Evolutionary conservation across 768 basidiomycete species (phyloP), one percentile per base, ranked within the genome.

Genomic region (Suillus decipiens): DNA sequence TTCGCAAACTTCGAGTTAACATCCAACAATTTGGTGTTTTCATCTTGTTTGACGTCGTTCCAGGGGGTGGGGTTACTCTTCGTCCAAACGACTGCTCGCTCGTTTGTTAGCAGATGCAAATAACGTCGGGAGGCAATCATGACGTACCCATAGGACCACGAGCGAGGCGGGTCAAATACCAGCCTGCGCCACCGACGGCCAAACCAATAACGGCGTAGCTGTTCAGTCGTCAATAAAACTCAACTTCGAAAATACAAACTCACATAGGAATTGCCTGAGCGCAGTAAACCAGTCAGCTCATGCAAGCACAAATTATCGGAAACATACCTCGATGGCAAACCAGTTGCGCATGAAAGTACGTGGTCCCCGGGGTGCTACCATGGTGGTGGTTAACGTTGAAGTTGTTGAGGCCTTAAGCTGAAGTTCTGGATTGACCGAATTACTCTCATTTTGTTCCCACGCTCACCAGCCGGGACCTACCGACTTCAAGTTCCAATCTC

Each of bases 61-160:
- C 92, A 95, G n/a, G 94, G 94, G 24, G 87, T 88, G 41, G 93
- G 93, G 82, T 96, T 95, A 74, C 71, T 74, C 74, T 78, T 84
- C 69, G 86, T 82, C 87, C 86, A 88, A 62, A 87, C 74, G 61
- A 86, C 85, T 86, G 62, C 5, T 61, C 2, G n/a, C 39, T 47
- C 24, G 39, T 14, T 22, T 5, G 39, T 59, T 70, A 50, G 64
- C 63, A 41, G 54, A 56, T 56, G 47, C 33, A 24, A 62, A 11
- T 22, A n/a, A 48, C 45, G 28, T 58, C 62, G 37, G 41, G 24
- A 31, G 22, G n/a, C n/a, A 33, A 8, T 1, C 17, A 22, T 19
- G 73, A 34, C 82, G 71, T 67, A 88, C 87, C 78, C 31, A 69
- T 75, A 33, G 86, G 84, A 22, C 87, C 86, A 24, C 51, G 61